Conservation (phyloP, 2,329 filamentous ascomycete genomes). For the Aspergillus sp. region DNA sequence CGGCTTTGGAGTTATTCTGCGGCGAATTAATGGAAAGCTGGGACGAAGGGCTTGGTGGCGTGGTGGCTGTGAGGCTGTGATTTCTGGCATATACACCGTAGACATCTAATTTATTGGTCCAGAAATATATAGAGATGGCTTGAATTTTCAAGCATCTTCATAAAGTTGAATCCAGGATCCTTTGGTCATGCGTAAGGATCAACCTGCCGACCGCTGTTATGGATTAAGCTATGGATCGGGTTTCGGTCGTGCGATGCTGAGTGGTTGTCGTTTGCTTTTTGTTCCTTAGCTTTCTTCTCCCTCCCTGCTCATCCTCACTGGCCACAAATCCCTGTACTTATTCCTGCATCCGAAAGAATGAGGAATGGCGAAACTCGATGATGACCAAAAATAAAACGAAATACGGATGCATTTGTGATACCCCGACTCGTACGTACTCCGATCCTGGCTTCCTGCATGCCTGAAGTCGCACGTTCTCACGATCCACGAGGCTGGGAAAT, state of each 20-base stretch:
- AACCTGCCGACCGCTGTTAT: background rate
- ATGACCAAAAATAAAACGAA: background rate
- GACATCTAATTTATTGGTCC: background rate
- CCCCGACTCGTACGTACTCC: too few relatives aligned
- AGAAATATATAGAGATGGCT: background rate
- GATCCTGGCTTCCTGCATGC: background rate
- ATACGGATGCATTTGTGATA: background rate
- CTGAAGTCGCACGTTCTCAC: background rate
- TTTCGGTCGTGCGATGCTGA: background rate
- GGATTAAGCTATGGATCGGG: background rate
- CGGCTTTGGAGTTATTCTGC: conserved; percentile 43
- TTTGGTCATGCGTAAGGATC: background rate
- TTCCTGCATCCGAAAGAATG: background rate
- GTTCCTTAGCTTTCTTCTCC: background rate
- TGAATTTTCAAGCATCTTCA: background rate
- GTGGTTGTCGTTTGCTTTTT: background rate
- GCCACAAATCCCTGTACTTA: background rate
- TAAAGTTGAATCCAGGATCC: background rate
- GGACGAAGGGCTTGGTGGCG: conserved; percentile 46
- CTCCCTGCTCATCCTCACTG: background rate
- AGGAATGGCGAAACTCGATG: background rate
- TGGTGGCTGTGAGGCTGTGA: conserved; percentile 34
- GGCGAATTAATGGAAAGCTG: conserved; percentile 49
- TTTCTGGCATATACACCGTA: background rate
- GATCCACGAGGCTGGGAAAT: conserved; percentile 10